phyloP scores from a whole-genome alignment of 495 filamentous ascomycete genomes.

The Penicillium tannophilum region DNA sequence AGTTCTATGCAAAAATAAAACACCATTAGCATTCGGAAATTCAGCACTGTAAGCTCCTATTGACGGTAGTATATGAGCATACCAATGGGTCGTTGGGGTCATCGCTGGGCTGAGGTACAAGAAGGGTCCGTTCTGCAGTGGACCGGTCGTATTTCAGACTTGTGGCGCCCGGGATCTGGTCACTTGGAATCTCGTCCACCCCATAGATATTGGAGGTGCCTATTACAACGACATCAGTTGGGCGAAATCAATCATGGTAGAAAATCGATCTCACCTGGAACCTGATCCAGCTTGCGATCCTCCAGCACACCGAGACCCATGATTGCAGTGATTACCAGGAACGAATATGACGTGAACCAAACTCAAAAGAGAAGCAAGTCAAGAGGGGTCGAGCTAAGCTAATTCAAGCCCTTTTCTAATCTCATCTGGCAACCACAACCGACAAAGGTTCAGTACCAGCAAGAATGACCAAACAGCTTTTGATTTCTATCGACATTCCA shows the following conservation, averaged over 20 bases:
- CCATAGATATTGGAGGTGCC: slow-evolving; percentile 69
- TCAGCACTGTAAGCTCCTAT: background rate
- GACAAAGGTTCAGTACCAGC: background rate
- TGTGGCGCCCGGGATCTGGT: slow-evolving; percentile 34
- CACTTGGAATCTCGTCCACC: slow-evolving; percentile 47
- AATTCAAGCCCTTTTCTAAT: background rate
- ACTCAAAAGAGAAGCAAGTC: background rate
- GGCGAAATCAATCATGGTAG: background rate
- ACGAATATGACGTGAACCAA: background rate
- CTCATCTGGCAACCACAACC: background rate
- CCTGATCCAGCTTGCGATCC: slow-evolving; percentile 60
- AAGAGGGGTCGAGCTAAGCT: background rate
- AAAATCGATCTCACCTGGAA: slow-evolving; percentile 64
- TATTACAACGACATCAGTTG: slow-evolving; percentile 20
- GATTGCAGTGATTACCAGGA: slow-evolving; percentile 6
- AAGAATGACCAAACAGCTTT: background rate
- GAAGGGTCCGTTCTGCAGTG: slow-evolving; percentile 66
- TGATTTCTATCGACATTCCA: background rate
- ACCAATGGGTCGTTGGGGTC: slow-evolving; percentile 80
- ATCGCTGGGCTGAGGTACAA: slow-evolving; percentile 79
- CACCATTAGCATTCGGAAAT: slow-evolving; percentile 11
- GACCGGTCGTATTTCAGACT: slow-evolving; percentile 73
- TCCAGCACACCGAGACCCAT: slow-evolving; percentile 90
- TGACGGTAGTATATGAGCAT: slow-evolving; percentile 6
- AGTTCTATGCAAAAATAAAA: slow-evolving; percentile 60